phyloP scores from a whole-genome alignment of 805 yeast genomes.

The Teunomyces funiuensis region DNA sequence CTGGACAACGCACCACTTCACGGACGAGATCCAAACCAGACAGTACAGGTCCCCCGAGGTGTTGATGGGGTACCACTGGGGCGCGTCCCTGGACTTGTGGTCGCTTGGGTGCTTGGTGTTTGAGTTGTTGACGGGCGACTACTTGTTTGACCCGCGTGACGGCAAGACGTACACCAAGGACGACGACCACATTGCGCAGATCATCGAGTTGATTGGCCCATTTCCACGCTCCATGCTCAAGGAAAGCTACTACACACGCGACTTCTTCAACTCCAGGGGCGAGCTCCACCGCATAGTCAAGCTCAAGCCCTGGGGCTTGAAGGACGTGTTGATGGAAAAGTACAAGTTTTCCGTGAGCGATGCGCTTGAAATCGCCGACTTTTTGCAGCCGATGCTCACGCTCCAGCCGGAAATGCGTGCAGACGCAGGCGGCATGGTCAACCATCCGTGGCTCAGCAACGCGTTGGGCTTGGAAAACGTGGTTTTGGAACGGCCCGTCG shows the following conservation, averaged over 20 bases:
- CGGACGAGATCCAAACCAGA: conserved; percentile 68
- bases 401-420: conserved; percentile 80
- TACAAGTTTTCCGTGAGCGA: conserved; percentile 70
- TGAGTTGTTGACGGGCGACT: conserved; percentile 92
- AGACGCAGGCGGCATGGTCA: conserved; percentile 94
- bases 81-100: conserved; percentile 94
- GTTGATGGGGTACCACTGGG: conserved; percentile 70
- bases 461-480: conserved; percentile 75
- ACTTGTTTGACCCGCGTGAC: conserved; percentile 84
- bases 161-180: conserved; percentile 79
- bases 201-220: conserved; percentile 76
- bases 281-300: conserved; percentile 76
- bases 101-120: conserved; percentile 89
- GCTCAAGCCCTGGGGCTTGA: conserved; percentile 86
- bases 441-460: conserved; percentile 82
- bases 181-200: conserved; percentile 96
- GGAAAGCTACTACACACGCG: conserved; percentile 60
- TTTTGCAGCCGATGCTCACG: conserved; percentile 78
- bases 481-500: conserved; percentile 68
- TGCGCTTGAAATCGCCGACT: conserved; percentile 72
- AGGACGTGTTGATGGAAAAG: conserved; percentile 79
- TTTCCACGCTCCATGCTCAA: conserved; percentile 59
- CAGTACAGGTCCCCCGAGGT: conserved; percentile 69
- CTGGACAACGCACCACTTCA: conserved; percentile 60
- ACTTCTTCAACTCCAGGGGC: conserved; percentile 65